phyloP scores from a whole-genome alignment of 768 basidiomycete genomes.

The Pleurotus pulmonarius region DNA sequence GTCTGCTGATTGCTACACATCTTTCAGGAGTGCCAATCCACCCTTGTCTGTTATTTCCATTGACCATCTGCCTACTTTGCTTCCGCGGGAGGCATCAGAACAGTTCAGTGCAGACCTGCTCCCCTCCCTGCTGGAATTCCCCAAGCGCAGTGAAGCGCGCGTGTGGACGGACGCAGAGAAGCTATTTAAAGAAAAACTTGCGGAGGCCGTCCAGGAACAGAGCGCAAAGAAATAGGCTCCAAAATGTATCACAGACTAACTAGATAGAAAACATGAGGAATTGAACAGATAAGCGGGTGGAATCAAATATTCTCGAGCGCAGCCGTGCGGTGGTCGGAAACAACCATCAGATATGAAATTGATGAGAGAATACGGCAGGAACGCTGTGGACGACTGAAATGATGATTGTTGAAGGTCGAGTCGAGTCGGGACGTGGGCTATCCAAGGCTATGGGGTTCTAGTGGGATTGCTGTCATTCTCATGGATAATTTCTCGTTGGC shows the following conservation, averaged over 20 bases:
- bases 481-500: neutral
- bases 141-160: slow-evolving; percentile 56
- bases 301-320: too few relatives aligned
- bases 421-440: neutral
- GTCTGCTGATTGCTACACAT: slow-evolving; percentile 2
- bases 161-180: slow-evolving; percentile 90
- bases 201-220: slow-evolving; percentile 38
- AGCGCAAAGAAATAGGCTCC: slow-evolving; percentile 17
- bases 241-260: slow-evolving; percentile 1
- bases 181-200: slow-evolving; percentile 63
- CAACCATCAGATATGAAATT: neutral
- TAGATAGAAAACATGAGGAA: neutral
- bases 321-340: too few relatives aligned
- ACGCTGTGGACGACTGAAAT: neutral
- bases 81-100: slow-evolving; percentile 95
- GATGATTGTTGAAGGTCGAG: neutral
- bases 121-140: slow-evolving; percentile 82
- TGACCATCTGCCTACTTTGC: slow-evolving; percentile 92
- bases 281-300: neutral
- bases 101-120: slow-evolving; percentile 89
- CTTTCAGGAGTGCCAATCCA: slow-evolving; percentile 54
- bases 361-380: neutral
- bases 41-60: slow-evolving; percentile 87
- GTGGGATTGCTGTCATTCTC: neutral
- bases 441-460: neutral